Percentiles rank a stretch among this genome's conserved stretches.
These are phyloP conservation scores for Sporothrix protearum DNA, from an alignment of 2,329 filamentous ascomycete genomes.

Conservation along the genomic window DNA sequence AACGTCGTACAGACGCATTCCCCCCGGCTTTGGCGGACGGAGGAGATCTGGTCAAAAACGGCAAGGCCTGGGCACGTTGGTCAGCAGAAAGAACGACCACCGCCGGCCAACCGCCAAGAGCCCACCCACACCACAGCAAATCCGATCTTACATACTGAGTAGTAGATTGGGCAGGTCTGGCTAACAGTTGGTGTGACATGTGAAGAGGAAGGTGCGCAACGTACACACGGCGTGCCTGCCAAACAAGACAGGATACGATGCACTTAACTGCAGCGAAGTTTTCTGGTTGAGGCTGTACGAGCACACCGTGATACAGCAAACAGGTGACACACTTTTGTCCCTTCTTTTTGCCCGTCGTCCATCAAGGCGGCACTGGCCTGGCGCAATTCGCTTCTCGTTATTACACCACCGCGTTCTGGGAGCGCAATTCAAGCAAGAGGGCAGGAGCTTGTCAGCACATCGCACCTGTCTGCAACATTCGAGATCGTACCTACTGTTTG, in stretches of 20 bases:
- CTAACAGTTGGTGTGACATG: background rate
- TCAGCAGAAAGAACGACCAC: conserved; percentile 1
- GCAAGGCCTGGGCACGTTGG: background rate
- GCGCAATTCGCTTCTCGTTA: conserved; percentile 7
- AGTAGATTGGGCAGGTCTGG: background rate
- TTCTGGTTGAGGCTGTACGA: background rate
- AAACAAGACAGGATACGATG: background rate
- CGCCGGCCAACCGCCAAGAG: background rate
- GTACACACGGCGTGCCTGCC: background rate
- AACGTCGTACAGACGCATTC: background rate
- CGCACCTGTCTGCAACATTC: background rate
- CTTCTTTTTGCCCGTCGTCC: background rate
- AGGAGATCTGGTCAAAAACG: conserved; percentile 16
- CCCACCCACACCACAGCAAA: background rate
- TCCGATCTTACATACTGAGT: conserved; percentile 4
- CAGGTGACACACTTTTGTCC: background rate
- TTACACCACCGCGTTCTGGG: background rate
- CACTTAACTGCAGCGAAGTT: background rate
- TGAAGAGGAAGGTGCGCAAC: background rate
- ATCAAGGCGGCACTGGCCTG: background rate
- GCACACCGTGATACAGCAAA: background rate
- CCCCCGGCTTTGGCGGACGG: background rate
- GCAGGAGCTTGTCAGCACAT: background rate
- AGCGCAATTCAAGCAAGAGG: background rate
- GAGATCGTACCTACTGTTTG: background rate